phyloP scores from a whole-genome alignment of 352 stramenopile species.

The Phytophthora ramorum region DNA sequence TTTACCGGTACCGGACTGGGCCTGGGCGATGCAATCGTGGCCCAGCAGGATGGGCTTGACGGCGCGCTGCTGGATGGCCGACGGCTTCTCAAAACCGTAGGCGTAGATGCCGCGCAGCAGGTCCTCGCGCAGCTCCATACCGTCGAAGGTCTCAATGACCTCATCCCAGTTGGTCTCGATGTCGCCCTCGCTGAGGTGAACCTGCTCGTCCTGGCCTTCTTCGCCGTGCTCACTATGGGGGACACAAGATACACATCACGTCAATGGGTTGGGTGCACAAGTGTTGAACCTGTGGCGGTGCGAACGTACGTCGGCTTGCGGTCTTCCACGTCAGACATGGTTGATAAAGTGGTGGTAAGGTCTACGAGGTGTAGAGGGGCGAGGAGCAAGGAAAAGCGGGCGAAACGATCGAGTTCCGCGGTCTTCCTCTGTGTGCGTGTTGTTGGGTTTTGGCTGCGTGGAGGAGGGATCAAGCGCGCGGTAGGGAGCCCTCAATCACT shows the following conservation, averaged over 20 bases:
- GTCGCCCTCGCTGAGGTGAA: slow-evolving; percentile 91
- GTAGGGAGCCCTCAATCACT: slow-evolving; percentile 40
- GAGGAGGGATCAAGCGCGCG: slow-evolving; percentile 21
- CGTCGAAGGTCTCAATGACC: slow-evolving; percentile 98
- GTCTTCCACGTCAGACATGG: slow-evolving; percentile 85
- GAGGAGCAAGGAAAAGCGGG: slow-evolving; percentile 27
- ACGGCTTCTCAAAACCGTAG: slow-evolving; percentile 99
- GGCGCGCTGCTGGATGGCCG: slow-evolving; percentile 99
- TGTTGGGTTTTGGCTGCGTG: slow-evolving; percentile 45
- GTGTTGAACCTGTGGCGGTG: neutral
- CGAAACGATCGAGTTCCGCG: slow-evolving; percentile 33
- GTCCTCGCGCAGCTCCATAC: slow-evolving; percentile 98
- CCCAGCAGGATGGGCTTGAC: slow-evolving; percentile 98
- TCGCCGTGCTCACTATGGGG: slow-evolving; percentile 61
- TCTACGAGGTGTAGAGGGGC: slow-evolving; percentile 37
- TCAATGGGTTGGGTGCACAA: slow-evolving; percentile 9
- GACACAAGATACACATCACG: slow-evolving; percentile 1
- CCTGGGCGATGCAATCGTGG: slow-evolving; percentile 98
- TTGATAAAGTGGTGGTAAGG: slow-evolving; percentile 30
- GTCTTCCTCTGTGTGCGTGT: slow-evolving; percentile 51
- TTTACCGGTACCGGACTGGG: slow-evolving; percentile 99
- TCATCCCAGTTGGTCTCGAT: slow-evolving; percentile 99
- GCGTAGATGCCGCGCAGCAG: slow-evolving; percentile 99
- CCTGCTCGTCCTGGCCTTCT: slow-evolving; percentile 70
- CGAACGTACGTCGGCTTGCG: slow-evolving; percentile 66